A percentile compares a stretch with the other conserved stretches of the same genome.
Evolutionary conservation across 2,329 filamentous ascomycete species (phyloP).

Genomic region (Aquanectria penicillioides): DNA sequence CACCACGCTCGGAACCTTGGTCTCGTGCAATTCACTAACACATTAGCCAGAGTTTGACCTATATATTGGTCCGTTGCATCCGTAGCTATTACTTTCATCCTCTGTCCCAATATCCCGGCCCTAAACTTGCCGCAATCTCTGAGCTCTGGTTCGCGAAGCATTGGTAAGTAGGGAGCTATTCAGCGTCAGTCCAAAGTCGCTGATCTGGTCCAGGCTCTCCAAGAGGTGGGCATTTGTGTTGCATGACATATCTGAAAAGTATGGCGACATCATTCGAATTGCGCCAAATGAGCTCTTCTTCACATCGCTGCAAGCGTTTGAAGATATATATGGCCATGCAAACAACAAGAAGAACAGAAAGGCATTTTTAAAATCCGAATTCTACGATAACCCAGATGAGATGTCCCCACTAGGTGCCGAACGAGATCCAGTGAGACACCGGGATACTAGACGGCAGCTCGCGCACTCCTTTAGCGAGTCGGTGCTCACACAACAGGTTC

Average conservation of each 20-base stretch:
- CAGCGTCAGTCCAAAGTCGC: neutral
- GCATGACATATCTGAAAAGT: neutral
- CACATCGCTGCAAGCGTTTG: neutral
- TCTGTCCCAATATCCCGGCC: constrained; percentile 1
- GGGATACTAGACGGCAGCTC: neutral
- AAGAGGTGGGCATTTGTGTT: neutral
- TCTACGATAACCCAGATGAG: constrained; percentile 7
- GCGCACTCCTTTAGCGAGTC: constrained; percentile 9
- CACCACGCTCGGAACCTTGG: too few species aligned
- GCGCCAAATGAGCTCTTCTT: constrained; percentile 12
- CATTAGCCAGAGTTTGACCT: neutral
- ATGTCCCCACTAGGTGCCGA: neutral
- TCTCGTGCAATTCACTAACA: neutral
- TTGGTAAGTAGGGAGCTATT: neutral
- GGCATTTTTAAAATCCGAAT: constrained; percentile 6
- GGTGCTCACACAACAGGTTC: neutral
- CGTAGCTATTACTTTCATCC: constrained; percentile 13
- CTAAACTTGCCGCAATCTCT: constrained; percentile 5
- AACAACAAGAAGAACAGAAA: constrained; percentile 5
- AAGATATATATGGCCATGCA: constrained; percentile 7
- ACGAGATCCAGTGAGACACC: neutral
- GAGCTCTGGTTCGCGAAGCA: constrained; percentile 10
- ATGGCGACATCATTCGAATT: constrained; percentile 14
- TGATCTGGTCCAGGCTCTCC: neutral
- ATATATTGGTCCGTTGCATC: neutral